Base-by-base conservation (phyloP, 495 filamentous ascomycete species). In the Neurospora sp. region DNA sequence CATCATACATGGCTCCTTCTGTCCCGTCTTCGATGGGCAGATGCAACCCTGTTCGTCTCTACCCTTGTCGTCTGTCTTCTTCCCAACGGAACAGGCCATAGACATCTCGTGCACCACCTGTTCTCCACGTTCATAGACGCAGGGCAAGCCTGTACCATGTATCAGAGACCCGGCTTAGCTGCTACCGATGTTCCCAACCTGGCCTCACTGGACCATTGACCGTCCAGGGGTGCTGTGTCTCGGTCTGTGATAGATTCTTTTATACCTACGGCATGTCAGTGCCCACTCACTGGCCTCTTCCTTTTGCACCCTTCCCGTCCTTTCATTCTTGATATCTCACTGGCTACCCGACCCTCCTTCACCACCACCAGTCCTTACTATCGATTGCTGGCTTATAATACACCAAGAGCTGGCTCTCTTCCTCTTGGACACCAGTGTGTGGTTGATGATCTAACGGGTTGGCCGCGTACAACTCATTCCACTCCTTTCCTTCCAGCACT, bases 341-440 rank as follows among this genome's bases (percentile, higher is more conserved):
- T 77, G 75, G 81, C 77, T 77, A 75, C 27, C 53, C 53, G 53
- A 74, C 77, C 82, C 76, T 76, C 75, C 77, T 79, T 65, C 78
- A 74, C 76, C 75, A 78, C 75, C 76, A 75, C 74, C 79, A 83
- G 83, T 85, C 83, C 72, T 80, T 85, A 83, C 80, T 85, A 86
- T 82, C 80, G 81, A 78, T 79, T 79, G 82, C 80, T 80, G 81
- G 80, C 84, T 81, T 85, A 84, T 84, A 85, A 83, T 80, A 84
- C 79, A 82, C 82, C 83, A 81, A 83, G 82, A 86, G 82, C 82
- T 84, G 83, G 83, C 81, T 84, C 83, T 83, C 80, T 82, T 83
- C 75, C 76, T 77, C 80, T 77, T 75, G 71, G 79, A 82, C 77
- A 77, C 76, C 78, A 80, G 81, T 81, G 78, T 82, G 80, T 77